Conservation (phyloP, 148 eudicot species). For the Cornus florida region DNA sequence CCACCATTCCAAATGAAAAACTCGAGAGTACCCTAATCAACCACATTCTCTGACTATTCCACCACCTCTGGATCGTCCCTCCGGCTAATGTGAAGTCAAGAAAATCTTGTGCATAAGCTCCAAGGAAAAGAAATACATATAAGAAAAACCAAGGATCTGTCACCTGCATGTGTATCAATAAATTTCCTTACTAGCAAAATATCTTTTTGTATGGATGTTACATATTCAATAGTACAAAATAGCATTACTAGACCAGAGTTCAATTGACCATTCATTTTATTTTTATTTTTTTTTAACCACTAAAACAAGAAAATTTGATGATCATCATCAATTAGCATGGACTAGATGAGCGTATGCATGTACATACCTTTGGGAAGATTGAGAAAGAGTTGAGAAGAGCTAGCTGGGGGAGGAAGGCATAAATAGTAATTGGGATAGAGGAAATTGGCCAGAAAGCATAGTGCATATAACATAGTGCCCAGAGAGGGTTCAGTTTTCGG, state of each 20-base stretch:
- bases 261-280: too few species aligned
- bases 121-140: not conserved
- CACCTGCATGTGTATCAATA: not conserved
- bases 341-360: not conserved
- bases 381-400: not conserved
- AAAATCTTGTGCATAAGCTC: not conserved
- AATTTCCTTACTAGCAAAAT: not conserved
- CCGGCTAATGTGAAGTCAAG: not conserved
- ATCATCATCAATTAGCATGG: not conserved
- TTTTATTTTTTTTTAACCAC: too few species aligned
- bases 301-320: too few species aligned
- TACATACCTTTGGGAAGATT: slow-evolving; percentile 2
- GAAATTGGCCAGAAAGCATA: not conserved
- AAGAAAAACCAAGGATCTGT: slow-evolving; percentile 2
- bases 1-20: not conserved
- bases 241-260: not conserved
- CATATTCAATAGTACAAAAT: not conserved
- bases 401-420: slow-evolving; percentile 3
- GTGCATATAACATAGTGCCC: not conserved
- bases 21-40: not conserved
- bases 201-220: too few species aligned
- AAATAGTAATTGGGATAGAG: not conserved
- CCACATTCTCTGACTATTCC: not conserved
- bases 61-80: not conserved
- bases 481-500: not conserved